Evolutionary conservation across 2,329 filamentous ascomycete species (phyloP), one percentile per base, ranked within the genome.

Genomic region (Aspergillus sojae): DNA sequence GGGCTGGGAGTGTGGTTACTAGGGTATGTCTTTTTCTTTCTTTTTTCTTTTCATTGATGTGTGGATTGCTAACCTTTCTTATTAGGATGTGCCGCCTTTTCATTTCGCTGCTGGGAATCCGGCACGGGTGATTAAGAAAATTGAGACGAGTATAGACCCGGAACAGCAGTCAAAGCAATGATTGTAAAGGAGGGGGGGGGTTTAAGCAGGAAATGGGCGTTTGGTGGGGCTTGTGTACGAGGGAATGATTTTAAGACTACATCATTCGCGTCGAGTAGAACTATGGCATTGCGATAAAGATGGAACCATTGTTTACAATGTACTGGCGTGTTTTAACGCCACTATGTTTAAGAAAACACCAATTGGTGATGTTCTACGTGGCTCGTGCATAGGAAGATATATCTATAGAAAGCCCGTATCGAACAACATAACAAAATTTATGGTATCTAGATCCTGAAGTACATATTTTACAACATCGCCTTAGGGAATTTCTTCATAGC

Each of bases 401-500:
- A 21, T 21, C 21, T 21, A 21, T 21, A 21, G 1, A 21, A 21
- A 21, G 21, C 21, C 9, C 14, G 12, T 34, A 32, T 10, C n/a
- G 5, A 30, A 50, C 46, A 5, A 11, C 9, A 57, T 28, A 34
- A 32, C 19, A 52, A 54, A 39, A 2, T 43, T 19, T 11, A 30
- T 39, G 34, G 34, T 55, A 55, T 53, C 34, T 30, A 41, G 11
- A 48, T 30, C n/a, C 11, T 23, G 19, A 50, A 61, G 21, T 32
- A 41, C 48, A 58, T 30, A 32, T 23, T 69, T 65, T 88, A 95
- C 76, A 96, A 76, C 85, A 91, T 93, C 30, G 91, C 87, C 81
- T 94, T 94, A 34, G 93, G 93, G 83, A 96, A 94, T 68, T 87
- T 85, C 78, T 89, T 91, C 83, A 95, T 88, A 26, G 92, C 93